A percentile compares a stretch with the other conserved stretches of the same genome.
Conservation (phyloP, 73 alveolate species). For the Stentor coeruleus region DNA sequence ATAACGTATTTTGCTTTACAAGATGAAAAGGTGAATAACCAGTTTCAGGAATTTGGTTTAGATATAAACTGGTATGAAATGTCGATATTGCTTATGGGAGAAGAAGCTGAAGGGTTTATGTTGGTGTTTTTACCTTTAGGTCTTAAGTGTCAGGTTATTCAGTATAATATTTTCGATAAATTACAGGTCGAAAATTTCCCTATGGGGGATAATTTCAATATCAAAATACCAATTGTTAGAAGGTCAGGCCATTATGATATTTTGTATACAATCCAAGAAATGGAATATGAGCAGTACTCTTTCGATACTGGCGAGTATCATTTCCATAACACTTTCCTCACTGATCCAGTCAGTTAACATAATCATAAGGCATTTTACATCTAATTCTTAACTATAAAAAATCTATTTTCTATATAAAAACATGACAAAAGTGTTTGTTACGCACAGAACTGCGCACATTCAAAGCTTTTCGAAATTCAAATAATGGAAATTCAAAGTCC, state of each 20-base stretch:
- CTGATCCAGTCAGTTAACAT: no score
- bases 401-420: no score
- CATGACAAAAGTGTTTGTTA: no score
- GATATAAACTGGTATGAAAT: not conserved
- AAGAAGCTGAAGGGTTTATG: not conserved
- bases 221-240: not conserved
- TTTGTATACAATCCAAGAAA: not conserved
- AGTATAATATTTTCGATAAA: not conserved
- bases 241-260: not conserved
- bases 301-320: no score
- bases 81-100: constrained; percentile 5
- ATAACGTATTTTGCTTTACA: not conserved
- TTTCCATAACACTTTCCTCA: no score
- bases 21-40: no score
- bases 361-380: no score
- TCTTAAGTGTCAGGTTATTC: not conserved
- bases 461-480: no score
- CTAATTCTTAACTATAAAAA: no score
- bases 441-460: no score
- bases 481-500: no score
- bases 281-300: not conserved
- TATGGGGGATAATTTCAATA: not conserved
- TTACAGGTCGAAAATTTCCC: not conserved
- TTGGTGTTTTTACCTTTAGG: not conserved
- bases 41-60: no score